Evolutionary conservation across 768 basidiomycete species (phyloP), one percentile per base, ranked within the genome.

Genomic region (Filobasidium wieringae): DNA sequence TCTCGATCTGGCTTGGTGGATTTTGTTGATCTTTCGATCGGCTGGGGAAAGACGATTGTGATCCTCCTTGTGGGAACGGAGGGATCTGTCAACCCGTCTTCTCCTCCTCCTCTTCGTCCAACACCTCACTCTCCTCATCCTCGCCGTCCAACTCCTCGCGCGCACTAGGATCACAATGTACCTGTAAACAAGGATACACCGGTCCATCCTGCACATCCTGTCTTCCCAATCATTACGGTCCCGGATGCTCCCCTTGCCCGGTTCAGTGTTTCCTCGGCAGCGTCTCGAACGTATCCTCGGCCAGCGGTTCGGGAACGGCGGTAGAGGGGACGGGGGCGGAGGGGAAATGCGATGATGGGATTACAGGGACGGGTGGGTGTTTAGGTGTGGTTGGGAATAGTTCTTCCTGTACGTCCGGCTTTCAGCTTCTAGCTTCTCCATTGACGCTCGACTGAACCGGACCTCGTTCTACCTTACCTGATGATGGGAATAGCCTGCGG

Each of bases 191-290:
- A 1, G 72, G 72, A 3, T 73, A 68, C 67, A 59, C 67, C 8
- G 72, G 72, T 15, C 30, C 55, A 4, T 39, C 65, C 8, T 73
- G 72, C 60, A 63, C 67, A 41, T 29, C 39, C 19, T 71, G 72
- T 53, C 45, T 55, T 1, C 22, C 58, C 17, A 68, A 67, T 0
- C 60, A 57, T 53, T 73, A 41, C 49, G 72, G 72, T 0, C 53
- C 64, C 0, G 34, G 55, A 3, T 73, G 72, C 39, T 31, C 32
- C 14, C 34, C 67, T 67, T 51, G 59, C 62, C 50, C 57, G 31
- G 14, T 7, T 4, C 56, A 57, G 56, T 57, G 56, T 40, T 56
- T n/a, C 4, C n/a, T n/a, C n/a, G n/a, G n/a, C n/a, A n/a, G n/a
- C n/a, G n/a, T n/a, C n/a, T n/a, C n/a, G n/a, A n/a, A n/a, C n/a